Conservation (phyloP, 2,329 filamentous ascomycete species). For the Alternaria triticina region DNA sequence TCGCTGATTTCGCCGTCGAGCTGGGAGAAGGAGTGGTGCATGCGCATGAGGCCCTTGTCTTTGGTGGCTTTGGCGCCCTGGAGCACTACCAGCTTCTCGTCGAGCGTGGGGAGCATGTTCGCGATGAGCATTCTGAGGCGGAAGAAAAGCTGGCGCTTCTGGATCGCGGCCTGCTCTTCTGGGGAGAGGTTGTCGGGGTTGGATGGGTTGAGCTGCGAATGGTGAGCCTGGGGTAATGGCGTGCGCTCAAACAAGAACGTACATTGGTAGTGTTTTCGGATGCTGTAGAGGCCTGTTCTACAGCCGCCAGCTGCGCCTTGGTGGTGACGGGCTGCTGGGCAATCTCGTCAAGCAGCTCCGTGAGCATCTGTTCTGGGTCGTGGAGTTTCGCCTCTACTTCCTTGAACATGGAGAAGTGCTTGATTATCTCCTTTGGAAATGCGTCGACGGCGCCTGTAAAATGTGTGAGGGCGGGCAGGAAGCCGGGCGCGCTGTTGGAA, state of each 20-base stretch:
- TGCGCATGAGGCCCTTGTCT: slow-evolving; percentile 79
- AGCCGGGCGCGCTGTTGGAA: slow-evolving; percentile 52
- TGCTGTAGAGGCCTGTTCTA: slow-evolving; percentile 37
- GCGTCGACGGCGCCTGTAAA: slow-evolving; percentile 94
- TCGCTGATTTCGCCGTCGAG: slow-evolving; percentile 91
- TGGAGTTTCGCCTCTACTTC: slow-evolving; percentile 98
- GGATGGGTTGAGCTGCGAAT: slow-evolving; percentile 34
- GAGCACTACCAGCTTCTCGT: slow-evolving; percentile 98
- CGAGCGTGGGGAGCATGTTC: slow-evolving; percentile 86
- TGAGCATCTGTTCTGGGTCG: slow-evolving; percentile 81
- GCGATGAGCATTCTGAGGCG: slow-evolving; percentile 79
- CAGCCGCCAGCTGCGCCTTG: slow-evolving; percentile 33
- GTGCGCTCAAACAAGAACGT: slow-evolving; percentile 44
- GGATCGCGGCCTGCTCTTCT: slow-evolving; percentile 61
- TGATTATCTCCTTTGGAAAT: slow-evolving; percentile 90
- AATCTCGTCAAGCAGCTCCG: slow-evolving; percentile 73
- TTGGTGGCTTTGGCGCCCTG: slow-evolving; percentile 90
- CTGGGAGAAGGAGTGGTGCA: slow-evolving; percentile 86
- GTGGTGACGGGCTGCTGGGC: slow-evolving; percentile 54
- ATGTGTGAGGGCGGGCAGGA: slow-evolving; percentile 71
- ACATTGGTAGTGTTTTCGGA: slow-evolving; percentile 50
- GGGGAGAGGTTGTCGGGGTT: slow-evolving; percentile 35
- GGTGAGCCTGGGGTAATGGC: slow-evolving; percentile 24
- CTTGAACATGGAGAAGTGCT: slow-evolving; percentile 93
- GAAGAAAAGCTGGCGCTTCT: slow-evolving; percentile 75